Percentiles rank a stretch among this genome's conserved stretches.
phyloP scores from a whole-genome alignment of 305 asterid genomes.

The Solanum hybrid region DNA sequence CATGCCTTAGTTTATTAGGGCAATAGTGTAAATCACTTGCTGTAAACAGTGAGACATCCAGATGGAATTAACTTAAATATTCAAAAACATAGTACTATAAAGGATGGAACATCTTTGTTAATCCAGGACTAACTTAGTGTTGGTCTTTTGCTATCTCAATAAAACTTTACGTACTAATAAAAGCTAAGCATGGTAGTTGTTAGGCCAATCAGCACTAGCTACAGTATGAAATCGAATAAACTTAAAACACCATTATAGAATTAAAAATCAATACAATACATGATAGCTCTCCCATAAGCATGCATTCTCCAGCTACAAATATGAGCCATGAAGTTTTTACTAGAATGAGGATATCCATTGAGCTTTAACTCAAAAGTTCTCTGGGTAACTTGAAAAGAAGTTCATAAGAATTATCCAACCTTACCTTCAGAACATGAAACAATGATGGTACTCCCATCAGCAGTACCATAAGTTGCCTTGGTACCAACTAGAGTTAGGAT shows the following conservation, averaged over 20 bases:
- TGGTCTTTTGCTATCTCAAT: not conserved
- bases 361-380: not conserved
- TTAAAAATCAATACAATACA: not conserved
- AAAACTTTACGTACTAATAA: not conserved
- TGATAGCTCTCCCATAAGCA: not conserved
- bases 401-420: conserved; percentile 5
- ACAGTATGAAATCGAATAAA: not conserved
- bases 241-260: not conserved
- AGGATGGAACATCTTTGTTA: not conserved
- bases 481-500: conserved; percentile 69
- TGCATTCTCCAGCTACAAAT: not conserved
- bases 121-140: not conserved
- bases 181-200: not conserved
- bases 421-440: conserved; percentile 95
- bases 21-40: not conserved
- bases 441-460: conserved; percentile 76
- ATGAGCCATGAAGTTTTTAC: not conserved
- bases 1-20: not conserved
- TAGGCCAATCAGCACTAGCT: not conserved
- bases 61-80: not conserved
- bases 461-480: conserved; percentile 82
- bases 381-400: conserved; percentile 11
- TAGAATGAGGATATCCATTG: not conserved
- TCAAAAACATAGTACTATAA: not conserved
- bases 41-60: not conserved